phyloP scores from a whole-genome alignment of 768 basidiomycete genomes.

The Cytidiella melzeri region DNA sequence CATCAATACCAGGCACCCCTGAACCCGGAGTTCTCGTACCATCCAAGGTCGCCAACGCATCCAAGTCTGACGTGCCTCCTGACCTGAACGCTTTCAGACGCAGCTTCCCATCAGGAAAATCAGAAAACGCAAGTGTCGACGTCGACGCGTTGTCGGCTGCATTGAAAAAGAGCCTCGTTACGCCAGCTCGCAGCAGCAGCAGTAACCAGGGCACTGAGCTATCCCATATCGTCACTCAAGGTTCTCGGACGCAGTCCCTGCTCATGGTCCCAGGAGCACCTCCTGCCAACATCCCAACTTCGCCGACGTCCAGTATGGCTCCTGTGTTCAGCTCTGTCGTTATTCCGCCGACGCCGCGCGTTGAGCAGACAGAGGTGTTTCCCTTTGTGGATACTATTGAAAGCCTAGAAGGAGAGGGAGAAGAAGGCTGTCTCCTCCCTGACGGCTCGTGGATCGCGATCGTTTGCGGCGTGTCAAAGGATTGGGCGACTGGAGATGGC shows the following conservation, averaged over 20 bases:
- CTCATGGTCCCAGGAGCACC: conserved; percentile 22
- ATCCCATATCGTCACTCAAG: conserved; percentile 7
- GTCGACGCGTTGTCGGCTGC: conserved; percentile 16
- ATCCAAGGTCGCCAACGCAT: conserved; percentile 3
- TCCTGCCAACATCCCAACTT: conserved; percentile 16
- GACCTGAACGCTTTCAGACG: background rate
- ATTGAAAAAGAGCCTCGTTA: conserved; percentile 5
- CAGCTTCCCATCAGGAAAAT: conserved; percentile 3
- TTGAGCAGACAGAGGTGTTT: conserved; percentile 12
- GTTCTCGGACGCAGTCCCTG: conserved; percentile 2
- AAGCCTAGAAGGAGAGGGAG: background rate
- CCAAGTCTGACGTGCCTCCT: background rate
- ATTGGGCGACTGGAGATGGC: conserved; percentile 24
- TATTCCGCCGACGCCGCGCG: conserved; percentile 33
- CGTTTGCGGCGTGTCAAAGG: conserved; percentile 66
- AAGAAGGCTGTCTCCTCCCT: conserved; percentile 45
- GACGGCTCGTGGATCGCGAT: conserved; percentile 71
- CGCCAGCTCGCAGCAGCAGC: background rate
- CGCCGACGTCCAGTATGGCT: conserved; percentile 15
- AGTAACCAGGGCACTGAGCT: too few species aligned
- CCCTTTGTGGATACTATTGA: background rate
- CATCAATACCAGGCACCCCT: conserved; percentile 6
- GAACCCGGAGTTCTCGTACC: conserved; percentile 5
- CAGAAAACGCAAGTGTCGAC: conserved; percentile 5
- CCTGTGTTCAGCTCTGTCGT: conserved; percentile 22